Evolutionary conservation across 1,284 basidiomycete species (phyloP).

Genomic region (Xanthoconium separans): DNA sequence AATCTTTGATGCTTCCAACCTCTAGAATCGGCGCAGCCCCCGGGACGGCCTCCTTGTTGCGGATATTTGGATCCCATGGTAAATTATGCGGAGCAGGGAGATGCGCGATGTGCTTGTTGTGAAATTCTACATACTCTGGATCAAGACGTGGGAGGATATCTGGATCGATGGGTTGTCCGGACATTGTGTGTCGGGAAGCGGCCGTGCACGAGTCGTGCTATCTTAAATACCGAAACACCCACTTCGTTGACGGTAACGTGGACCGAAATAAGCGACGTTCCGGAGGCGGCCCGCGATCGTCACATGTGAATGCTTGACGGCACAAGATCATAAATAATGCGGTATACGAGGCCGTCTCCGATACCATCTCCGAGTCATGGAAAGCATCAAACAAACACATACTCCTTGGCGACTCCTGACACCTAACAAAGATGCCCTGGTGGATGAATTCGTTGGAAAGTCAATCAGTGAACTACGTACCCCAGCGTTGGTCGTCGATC

Average conservation of each 20-base stretch:
- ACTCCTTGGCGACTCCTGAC: constrained; percentile 48
- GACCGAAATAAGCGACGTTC: constrained; percentile 8
- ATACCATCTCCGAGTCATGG: constrained; percentile 17
- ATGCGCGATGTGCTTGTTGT: constrained; percentile 41
- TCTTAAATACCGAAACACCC: constrained; percentile 15
- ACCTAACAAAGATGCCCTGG: constrained; percentile 55
- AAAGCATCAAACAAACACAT: constrained; percentile 40
- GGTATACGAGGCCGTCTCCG: background rate
- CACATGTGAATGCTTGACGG: background rate
- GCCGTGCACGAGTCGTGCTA: background rate
- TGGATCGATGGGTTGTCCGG: constrained; percentile 38
- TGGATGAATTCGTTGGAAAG: constrained; percentile 61
- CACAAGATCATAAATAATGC: constrained; percentile 12
- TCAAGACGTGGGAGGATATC: constrained; percentile 45
- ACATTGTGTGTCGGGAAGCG: constrained; percentile 13
- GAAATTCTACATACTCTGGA: constrained; percentile 48
- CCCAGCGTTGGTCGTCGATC: constrained; percentile 78
- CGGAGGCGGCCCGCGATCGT: constrained; percentile 1
- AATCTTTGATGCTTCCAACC: constrained; percentile 43
- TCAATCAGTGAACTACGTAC: constrained; percentile 63
- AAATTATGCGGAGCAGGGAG: constrained; percentile 38
- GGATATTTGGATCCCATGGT: constrained; percentile 46
- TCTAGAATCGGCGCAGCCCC: constrained; percentile 42
- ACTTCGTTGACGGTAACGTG: background rate
- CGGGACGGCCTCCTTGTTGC: constrained; percentile 40